Percentiles rank a stretch among this genome's conserved stretches.
Evolutionary conservation across 176 grass and related monocot species (phyloP).

Genomic region (Cymbopogon citratus): DNA sequence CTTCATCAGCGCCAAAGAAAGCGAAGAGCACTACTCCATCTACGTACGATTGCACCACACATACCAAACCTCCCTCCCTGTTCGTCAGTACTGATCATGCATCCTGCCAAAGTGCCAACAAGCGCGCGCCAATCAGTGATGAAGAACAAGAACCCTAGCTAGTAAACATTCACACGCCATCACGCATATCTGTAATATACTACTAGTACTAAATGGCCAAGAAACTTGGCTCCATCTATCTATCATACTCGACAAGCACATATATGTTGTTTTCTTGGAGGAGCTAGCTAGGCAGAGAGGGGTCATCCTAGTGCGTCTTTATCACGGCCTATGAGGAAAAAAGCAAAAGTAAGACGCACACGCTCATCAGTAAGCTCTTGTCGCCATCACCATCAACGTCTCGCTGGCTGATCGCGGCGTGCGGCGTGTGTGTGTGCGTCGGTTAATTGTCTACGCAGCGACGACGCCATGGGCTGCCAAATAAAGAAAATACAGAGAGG

Average conservation of each 20-base stretch:
- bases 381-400: background rate
- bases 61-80: background rate
- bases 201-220: background rate
- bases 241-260: background rate
- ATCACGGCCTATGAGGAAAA: background rate
- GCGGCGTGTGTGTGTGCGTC: no score
- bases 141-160: background rate
- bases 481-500: no score
- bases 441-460: background rate
- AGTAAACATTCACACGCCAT: background rate
- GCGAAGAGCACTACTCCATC: background rate
- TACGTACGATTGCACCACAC: background rate
- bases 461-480: no score
- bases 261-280: background rate
- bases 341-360: background rate
- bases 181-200: background rate
- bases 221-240: background rate
- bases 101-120: background rate
- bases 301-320: background rate
- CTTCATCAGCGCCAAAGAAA: background rate
- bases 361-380: background rate
- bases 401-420: background rate
- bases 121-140: background rate
- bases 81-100: background rate
- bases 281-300: background rate